Base-by-base conservation (phyloP, 2,329 filamentous ascomycete genomes). In the Claviceps quebecensis region DNA sequence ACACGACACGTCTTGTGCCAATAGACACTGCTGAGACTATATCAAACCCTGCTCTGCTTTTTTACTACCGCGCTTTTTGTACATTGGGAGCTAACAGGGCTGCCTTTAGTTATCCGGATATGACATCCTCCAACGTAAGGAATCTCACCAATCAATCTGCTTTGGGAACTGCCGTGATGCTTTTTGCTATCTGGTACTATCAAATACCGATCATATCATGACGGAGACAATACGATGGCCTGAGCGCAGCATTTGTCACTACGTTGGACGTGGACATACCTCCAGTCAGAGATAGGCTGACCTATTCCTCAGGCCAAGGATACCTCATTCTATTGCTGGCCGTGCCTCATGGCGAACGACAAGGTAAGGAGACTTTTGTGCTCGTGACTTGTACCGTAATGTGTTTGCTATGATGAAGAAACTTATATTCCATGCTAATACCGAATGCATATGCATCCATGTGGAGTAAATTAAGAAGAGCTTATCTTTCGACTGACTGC, bases 401-500 rank as follows among this genome's bases (percentile, higher is more conserved):
- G 16, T 58, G 55, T 55, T 56, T 65, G 56, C 57, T 70, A 70
- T 86, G 83, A 87, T 87, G 81, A 78, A 63, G 73, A 72, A 77
- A 69, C 70, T 72, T 73, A 74, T 72, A 81, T 82, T 84, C 81
- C 80, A 84, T 86, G 83, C 83, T 86, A 86, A 86, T 79, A 71
- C 84, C 74, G 82, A 87, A 80, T 63, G 60, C 49, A 48, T 59
- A 80, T 63, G 60, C 49, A 48, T 60, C 61, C 63, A 78, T 81
- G 78, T 84, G 77, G 80, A 85, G 71, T 69, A 73, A 78, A 74
- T 72, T 75, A 76, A 75, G 77, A 80, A 77, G 82, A 86, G 86
- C 87, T 87, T 83, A 87, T 86, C 83, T 86, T 86, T 86, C 83
- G 76, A 76, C 82, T 87, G 84, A 87, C 36, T 65, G 62, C 63